Evolutionary conservation across 495 filamentous ascomycete genomes (phyloP), one percentile per base, ranked within the genome.

Genomic region (Neurospora sp.): DNA sequence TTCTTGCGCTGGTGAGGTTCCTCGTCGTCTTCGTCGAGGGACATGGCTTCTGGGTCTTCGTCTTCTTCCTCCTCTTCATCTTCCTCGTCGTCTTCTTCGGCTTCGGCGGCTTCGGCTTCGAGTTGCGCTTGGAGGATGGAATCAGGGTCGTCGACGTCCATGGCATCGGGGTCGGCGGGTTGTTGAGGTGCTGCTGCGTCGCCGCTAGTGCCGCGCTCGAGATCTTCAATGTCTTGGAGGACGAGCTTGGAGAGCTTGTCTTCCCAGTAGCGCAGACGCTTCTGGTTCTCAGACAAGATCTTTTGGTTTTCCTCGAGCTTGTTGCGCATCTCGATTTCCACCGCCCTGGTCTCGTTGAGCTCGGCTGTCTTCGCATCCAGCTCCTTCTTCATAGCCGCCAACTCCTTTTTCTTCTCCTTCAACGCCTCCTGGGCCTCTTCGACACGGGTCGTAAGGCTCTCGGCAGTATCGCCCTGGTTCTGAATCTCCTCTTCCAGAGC

Each of bases 261-360:
- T 37, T 93, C 85, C 93, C 94, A 98, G 84, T 97, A 92, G 38
- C 85, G 86, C 18, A 92, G 84, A 20, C 92, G 89, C 82, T 93
- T 94, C 79, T 97, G 92, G 82, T 96, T 95, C 74, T 99, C 96
- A 9, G 83, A 79, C 31, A 97, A 87, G 12, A 90, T 88, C 82
- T 98, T 99, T 75, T 97, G 93, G 82, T 94, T 94, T 80, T 98
- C 94, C 78, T 98, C 93, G 20, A 98, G 89, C 81, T 97, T 96
- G 81, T 98, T 98, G 70, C 94, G 93, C 94, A 98, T 98, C 81
- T 98, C 96, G 74, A 99, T 97, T 82, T 98, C 96, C 18, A 91
- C 86, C 4, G 93, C 94, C 1, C 96, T 90, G 4, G 90, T 97
- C 79, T 92, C 92, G 79, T 98, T 98, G 48, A 98, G 85, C 75